Evolutionary conservation across 306 rosid genomes (phyloP), one percentile per base, ranked within the genome.

Genomic region (Acmispon strigosus): DNA sequence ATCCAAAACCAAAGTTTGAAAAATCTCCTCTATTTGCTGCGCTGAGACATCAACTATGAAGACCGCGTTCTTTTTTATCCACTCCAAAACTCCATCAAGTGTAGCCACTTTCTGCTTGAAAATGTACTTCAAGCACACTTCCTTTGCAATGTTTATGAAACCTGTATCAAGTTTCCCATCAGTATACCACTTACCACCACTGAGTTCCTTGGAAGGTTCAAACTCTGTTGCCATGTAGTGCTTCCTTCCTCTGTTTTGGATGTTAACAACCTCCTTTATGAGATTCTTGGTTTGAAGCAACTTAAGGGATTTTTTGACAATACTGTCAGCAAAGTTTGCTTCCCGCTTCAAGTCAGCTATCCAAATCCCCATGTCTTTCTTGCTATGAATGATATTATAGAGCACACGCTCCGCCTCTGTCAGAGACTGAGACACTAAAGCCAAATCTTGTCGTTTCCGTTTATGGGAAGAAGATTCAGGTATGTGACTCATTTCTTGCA

Each of bases 221-320:
- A 92, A 90, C 39, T 90, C 92, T 8, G 77, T 18, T 6, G 90
- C 90, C 84, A 92, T 77, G 70, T 80, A 88, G 90, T 81, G 90
- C 81, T 89, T 90, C 66, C 73, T 86, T 42, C 84, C 86, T 80
- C 82, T 92, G 72, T 79, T 83, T 53, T 84, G 88, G 63, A 88
- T 75, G 62, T 80, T 85, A n/a, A 70, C 83, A 52, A 88, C 92
- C 64, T 88, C 87, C 78, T 88, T 88, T 73, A 90, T 84, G 69
- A 86, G 63, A 18, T 76, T 60, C 86, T 87, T 92, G 45, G 78
- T 34, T 39, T 43, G 75, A 57, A 92, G 98, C 16, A 69, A 27
- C 77, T 84, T 86, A 13, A 92, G 66, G 61, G 80, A 65, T 48
- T 85, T 86, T 48, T 53, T 76, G 8, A 83, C 77, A 63, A 77